These are phyloP conservation scores for Cladosporium colombiae DNA, from an alignment of 2,329 filamentous ascomycete species.

Conservation along the genomic window DNA sequence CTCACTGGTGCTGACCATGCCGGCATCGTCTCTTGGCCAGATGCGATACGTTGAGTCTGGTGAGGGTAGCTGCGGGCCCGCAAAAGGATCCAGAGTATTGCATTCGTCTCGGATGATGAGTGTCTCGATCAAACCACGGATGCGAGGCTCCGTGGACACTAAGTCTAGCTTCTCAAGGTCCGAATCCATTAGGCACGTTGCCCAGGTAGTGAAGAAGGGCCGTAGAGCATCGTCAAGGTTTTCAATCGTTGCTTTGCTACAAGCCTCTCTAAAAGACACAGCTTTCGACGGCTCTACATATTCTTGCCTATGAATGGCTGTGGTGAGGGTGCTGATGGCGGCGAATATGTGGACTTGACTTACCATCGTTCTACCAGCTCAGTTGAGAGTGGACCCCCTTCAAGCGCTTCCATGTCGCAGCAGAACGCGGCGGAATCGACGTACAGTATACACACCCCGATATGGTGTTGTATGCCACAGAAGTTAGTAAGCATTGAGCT, in stretches of 20 bases:
- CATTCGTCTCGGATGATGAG: conserved; percentile 10
- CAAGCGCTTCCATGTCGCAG: neutral
- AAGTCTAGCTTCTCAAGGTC: neutral
- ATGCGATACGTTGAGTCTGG: neutral
- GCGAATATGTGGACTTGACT: neutral
- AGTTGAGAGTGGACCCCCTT: neutral
- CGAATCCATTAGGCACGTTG: neutral
- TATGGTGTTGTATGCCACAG: neutral
- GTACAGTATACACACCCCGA: neutral
- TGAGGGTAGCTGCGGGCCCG: neutral
- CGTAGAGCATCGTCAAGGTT: neutral
- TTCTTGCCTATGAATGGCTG: neutral
- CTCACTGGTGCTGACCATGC: neutral
- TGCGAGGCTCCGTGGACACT: neutral
- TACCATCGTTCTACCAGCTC: neutral
- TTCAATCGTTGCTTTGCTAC: neutral
- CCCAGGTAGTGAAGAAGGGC: conserved; percentile 7
- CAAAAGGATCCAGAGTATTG: neutral
- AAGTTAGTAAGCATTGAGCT: neutral
- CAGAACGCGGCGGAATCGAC: neutral
- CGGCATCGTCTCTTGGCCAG: neutral
- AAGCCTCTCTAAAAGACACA: neutral
- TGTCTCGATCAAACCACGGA: neutral
- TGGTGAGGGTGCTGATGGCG: neutral
- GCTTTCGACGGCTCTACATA: neutral